Evolutionary conservation across 2,329 filamentous ascomycete genomes (phyloP).

Genomic region (Gaeumannomyces sp.): DNA sequence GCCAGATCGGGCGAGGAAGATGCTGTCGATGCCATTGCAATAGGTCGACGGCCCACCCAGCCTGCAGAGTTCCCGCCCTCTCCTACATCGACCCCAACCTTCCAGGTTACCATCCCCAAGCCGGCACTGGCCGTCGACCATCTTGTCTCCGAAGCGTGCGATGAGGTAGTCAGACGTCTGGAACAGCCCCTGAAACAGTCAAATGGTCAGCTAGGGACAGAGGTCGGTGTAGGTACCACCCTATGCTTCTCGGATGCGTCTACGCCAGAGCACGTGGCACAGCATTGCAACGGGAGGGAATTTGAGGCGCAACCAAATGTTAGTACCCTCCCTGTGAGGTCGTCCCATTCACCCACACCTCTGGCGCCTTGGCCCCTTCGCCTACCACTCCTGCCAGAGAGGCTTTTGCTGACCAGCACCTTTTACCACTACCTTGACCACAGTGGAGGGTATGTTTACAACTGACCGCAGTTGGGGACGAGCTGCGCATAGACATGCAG

Average conservation of each 20-base stretch:
- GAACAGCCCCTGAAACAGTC: neutral
- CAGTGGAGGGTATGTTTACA: slow-evolving; percentile 7
- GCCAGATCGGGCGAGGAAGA: slow-evolving; percentile 9
- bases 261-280: neutral
- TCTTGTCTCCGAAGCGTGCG: neutral
- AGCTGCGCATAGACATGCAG: slow-evolving; percentile 4
- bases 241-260: slow-evolving; percentile 2
- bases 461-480: neutral
- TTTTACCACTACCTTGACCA: neutral
- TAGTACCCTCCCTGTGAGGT: neutral
- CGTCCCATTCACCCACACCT: neutral
- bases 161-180: neutral
- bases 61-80: neutral
- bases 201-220: neutral
- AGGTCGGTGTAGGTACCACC: neutral
- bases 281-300: neutral
- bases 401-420: neutral
- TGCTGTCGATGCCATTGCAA: slow-evolving; percentile 4
- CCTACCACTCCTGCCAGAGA: neutral
- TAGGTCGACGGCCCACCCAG: neutral
- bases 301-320: neutral
- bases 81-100: neutral
- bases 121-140: neutral
- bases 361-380: neutral
- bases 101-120: slow-evolving; percentile 3